Evolutionary conservation across 331 rosid species (phyloP).

Genomic region (Quercus tomentella): DNA sequence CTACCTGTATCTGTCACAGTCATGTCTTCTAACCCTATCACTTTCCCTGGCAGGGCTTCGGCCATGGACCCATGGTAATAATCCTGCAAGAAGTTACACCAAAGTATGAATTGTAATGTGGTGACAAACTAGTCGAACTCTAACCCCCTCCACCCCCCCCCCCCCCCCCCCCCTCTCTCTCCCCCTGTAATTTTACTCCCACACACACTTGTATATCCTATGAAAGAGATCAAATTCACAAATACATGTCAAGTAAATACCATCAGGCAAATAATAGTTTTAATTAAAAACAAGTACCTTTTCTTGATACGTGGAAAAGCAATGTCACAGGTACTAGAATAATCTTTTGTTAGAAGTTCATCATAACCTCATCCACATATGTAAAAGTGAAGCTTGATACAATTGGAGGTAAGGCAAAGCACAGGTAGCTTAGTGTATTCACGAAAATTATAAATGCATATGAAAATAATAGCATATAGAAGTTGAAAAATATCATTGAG

Average conservation of each 20-base stretch:
- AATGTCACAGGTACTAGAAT: constrained; percentile 85
- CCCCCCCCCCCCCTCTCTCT: too few species aligned
- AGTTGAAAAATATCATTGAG: neutral
- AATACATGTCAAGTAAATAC: neutral
- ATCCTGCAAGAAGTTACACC: constrained; percentile 36
- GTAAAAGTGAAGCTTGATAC: constrained; percentile 55
- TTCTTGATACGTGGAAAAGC: constrained; percentile 90
- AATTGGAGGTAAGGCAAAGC: neutral
- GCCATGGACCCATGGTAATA: constrained; percentile 51
- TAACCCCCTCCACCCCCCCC: too few species aligned
- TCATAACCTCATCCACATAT: constrained; percentile 94
- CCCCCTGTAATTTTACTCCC: too few species aligned
- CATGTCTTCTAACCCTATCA: constrained; percentile 86
- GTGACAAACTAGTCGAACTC: too few species aligned
- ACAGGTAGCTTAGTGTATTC: too few species aligned
- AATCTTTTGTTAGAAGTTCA: constrained; percentile 83
- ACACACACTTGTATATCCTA: neutral
- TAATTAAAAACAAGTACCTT: constrained; percentile 36
- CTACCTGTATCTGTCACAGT: constrained; percentile 84
- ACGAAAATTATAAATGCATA: neutral
- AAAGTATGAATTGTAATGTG: neutral
- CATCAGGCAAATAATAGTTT: neutral
- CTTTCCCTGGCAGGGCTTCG: constrained; percentile 83
- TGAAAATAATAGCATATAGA: neutral
- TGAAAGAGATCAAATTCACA: neutral